Evolutionary conservation across 495 filamentous ascomycete genomes (phyloP), one percentile per base, ranked within the genome.

Genomic region (Talaromyces proteolyticus): DNA sequence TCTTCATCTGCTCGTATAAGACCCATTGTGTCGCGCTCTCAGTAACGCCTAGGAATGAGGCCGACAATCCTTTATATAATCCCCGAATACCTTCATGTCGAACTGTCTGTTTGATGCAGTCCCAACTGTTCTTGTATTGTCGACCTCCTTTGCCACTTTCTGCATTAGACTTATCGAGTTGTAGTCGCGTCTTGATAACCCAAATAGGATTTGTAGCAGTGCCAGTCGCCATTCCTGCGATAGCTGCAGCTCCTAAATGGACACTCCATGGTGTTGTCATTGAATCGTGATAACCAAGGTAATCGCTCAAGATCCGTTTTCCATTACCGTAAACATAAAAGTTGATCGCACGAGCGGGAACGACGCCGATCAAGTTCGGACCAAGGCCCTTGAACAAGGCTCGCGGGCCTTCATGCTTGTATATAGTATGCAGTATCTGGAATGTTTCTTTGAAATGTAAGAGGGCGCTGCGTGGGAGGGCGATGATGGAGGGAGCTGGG

Each of bases 161-260:
- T 20, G 76, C 69, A 42, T 64, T 59, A 21, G 66, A 68, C 45
- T 75, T 77, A 56, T 82, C 78, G 7, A 82, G 65, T 58, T 82
- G 78, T 47, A 82, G 48, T 24, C 78, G 72, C 20, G 78, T 82
- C 62, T 82, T 82, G 19, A 82, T 70, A 2, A 82, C 63, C 78
- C 78, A 82, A 48, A 82, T 80, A 11, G 78, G 78, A 54, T 81
- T 81, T 37, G 78, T 82, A 17, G 72, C 73, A 6, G 77, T 82
- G n/a, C 78, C 75, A 2, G 78, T 82, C 4, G 74, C 64, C n/a
- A 81, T 70, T 5, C 79, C 79, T 5, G 79, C 78, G 11, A 62
- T 64, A 5, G 71, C 72, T 1, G 79, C 79, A 5, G 77, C 68
- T 29, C 66, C 63, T 3, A 79, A 55, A 57, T 81, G 76, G 4